Evolutionary conservation across 75 land plant species (phyloP).

Genomic region (Selaginella moellendorffii): DNA sequence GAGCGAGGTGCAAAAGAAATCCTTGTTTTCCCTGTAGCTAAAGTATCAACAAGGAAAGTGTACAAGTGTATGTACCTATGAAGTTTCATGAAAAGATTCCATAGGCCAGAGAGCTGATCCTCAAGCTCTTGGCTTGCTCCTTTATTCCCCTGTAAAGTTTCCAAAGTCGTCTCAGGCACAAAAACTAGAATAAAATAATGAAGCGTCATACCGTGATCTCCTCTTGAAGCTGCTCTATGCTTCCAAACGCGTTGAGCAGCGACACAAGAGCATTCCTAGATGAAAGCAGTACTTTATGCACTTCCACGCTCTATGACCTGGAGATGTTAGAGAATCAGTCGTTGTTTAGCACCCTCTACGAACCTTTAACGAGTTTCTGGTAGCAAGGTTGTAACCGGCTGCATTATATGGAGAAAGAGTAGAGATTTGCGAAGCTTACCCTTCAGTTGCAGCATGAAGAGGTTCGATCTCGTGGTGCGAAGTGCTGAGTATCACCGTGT

Average conservation of each 20-base stretch:
- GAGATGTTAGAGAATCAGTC: no score
- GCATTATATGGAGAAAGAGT: neutral
- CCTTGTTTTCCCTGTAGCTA: conserved; percentile 36
- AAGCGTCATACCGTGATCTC: neutral
- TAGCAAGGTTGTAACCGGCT: neutral
- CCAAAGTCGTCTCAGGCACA: neutral
- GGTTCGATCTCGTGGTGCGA: neutral
- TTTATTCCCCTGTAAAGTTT: neutral
- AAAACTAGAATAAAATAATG: neutral
- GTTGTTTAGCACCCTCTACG: no score
- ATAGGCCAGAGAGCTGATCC: conserved; percentile 23
- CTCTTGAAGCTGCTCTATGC: neutral
- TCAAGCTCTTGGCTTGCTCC: neutral
- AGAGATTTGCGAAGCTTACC: neutral
- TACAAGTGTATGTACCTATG: conserved; percentile 39
- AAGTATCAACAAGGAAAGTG: neutral
- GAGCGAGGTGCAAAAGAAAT: conserved; percentile 37
- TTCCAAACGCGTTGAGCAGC: neutral
- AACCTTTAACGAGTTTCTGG: no score
- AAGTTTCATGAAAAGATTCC: conserved; percentile 52
- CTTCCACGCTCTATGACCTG: no score
- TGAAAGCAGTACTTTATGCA: neutral
- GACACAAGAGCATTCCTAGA: neutral
- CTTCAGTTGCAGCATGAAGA: no score
- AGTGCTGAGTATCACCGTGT: conserved; percentile 33